phyloP scores from a whole-genome alignment of 768 basidiomycete species.

The Dendrothele bispora region DNA sequence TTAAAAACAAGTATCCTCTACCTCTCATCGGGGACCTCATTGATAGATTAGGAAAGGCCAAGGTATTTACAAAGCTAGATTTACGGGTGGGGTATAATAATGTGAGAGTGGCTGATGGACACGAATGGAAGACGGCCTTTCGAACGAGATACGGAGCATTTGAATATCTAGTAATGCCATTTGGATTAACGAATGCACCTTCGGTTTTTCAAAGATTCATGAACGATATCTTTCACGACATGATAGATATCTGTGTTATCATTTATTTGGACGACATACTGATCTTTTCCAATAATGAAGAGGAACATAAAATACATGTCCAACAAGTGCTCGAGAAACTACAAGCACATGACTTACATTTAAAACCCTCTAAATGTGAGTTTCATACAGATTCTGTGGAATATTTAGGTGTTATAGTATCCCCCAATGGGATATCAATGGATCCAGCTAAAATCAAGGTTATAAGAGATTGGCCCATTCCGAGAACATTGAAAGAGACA shows the following conservation, averaged over 20 bases:
- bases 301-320: conserved; percentile 12
- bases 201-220: conserved; percentile 29
- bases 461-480: background rate
- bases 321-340: conserved; percentile 17
- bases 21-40: conserved; percentile 34
- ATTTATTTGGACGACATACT: conserved; percentile 34
- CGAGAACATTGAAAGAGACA: too few species aligned
- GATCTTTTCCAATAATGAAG: conserved; percentile 14
- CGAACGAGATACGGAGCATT: conserved; percentile 32
- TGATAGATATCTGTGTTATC: conserved; percentile 23
- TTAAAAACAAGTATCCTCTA: conserved; percentile 31
- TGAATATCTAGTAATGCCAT: conserved; percentile 45
- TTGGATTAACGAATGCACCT: conserved; percentile 33
- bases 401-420: conserved; percentile 16
- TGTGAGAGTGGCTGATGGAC: conserved; percentile 37
- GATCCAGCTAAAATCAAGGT: too few species aligned
- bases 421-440: background rate
- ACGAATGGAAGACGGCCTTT: conserved; percentile 48
- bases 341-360: conserved; percentile 17
- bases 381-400: conserved; percentile 10
- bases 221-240: conserved; percentile 32
- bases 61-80: conserved; percentile 37
- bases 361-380: conserved; percentile 26
- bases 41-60: conserved; percentile 21
- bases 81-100: conserved; percentile 40